These are phyloP conservation scores for Myxozyma monticola DNA, from an alignment of 805 yeast genomes.

Conservation along the genomic window DNA sequence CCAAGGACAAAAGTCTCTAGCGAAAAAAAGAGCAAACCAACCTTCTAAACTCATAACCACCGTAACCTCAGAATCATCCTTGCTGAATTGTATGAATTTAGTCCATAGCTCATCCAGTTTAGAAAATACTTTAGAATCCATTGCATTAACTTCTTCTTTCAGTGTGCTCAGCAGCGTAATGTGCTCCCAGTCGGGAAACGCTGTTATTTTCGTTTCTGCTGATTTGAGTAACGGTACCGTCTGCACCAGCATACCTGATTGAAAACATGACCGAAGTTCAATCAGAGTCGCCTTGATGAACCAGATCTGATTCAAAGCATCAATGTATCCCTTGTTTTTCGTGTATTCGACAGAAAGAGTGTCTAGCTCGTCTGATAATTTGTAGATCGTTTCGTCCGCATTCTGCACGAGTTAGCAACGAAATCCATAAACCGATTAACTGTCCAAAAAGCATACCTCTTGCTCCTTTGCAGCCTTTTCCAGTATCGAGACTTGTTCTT, in stretches of 20 bases:
- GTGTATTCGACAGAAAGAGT: not conserved
- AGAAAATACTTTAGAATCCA: slow-evolving; percentile 20
- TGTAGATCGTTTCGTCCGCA: slow-evolving; percentile 25
- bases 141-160: slow-evolving; percentile 25
- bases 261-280: slow-evolving; percentile 22
- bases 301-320: slow-evolving; percentile 26
- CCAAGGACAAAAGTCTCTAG: no score
- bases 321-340: slow-evolving; percentile 9
- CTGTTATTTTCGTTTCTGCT: slow-evolving; percentile 21
- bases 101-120: slow-evolving; percentile 21
- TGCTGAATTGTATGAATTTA: slow-evolving; percentile 1
- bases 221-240: slow-evolving; percentile 20
- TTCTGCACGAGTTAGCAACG: slow-evolving; percentile 6
- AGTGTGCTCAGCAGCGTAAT: slow-evolving; percentile 14
- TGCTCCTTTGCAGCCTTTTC: slow-evolving; percentile 10
- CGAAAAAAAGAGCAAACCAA: not conserved
- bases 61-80: not conserved
- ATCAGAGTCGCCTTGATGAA: slow-evolving; percentile 22
- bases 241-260: slow-evolving; percentile 13
- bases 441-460: slow-evolving; percentile 5
- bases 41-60: slow-evolving; percentile 3
- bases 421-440: not conserved
- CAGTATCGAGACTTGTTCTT: slow-evolving; percentile 8
- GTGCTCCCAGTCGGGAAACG: slow-evolving; percentile 26
- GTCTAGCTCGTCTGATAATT: slow-evolving; percentile 17